Evolutionary conservation across 306 rosid species (phyloP).

Genomic region (Trifolium dubium): DNA sequence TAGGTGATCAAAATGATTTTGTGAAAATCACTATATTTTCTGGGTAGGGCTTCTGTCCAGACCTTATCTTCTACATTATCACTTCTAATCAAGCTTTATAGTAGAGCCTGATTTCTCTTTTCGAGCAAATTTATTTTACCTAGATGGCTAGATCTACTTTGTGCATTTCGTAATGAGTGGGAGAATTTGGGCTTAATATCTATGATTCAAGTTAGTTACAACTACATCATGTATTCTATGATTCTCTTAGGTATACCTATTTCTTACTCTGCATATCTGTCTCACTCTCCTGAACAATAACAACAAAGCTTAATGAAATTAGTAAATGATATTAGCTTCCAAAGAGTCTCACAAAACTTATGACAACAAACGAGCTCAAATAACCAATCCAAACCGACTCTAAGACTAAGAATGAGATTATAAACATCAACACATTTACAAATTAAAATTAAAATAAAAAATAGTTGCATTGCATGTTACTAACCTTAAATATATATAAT

Average conservation of each 20-base stretch:
- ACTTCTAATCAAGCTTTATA: no score
- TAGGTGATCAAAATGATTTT: slow-evolving; percentile 17
- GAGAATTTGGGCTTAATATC: slow-evolving; percentile 1
- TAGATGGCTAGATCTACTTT: background rate
- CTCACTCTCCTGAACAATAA: no score
- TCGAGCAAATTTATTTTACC: background rate
- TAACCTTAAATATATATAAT: no score
- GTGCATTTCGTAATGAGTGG: slow-evolving; percentile 25
- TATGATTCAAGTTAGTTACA: slow-evolving; percentile 21
- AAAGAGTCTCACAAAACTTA: no score
- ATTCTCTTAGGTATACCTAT: slow-evolving; percentile 30
- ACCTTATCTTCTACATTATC: slow-evolving; percentile 14
- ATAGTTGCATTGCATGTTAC: no score
- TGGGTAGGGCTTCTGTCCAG: slow-evolving; percentile 11
- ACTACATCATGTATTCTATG: slow-evolving; percentile 19
- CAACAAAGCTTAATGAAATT: no score
- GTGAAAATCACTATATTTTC: slow-evolving; percentile 5
- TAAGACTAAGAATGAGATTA: no score
- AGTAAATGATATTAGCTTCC: no score
- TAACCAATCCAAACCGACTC: no score
- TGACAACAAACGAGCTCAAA: no score
- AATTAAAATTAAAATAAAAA: no score
- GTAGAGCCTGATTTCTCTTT: slow-evolving; percentile 24
- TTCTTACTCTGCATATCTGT: background rate
- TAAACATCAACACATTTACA: no score